Conservation (phyloP, 371 early-diverging fungal genomes). For the Saksenaea vasiformis region DNA sequence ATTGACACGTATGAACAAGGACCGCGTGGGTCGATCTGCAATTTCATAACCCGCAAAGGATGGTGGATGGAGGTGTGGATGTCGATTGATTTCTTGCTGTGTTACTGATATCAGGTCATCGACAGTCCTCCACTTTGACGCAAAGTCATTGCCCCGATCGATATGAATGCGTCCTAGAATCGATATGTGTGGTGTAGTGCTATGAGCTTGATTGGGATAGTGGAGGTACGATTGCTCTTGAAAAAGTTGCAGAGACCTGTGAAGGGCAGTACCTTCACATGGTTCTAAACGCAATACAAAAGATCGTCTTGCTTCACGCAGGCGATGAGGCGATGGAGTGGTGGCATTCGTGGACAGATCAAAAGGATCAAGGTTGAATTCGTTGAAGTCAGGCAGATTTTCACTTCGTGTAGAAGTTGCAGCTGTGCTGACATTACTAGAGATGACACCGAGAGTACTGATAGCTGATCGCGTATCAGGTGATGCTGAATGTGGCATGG, state of each 20-base stretch:
- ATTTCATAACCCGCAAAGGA: constrained; percentile 20
- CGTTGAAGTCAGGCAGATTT: constrained; percentile 22
- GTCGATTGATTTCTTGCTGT: constrained; percentile 4
- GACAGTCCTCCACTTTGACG: constrained; percentile 5
- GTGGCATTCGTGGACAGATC: constrained; percentile 13
- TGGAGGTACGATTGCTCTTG: constrained; percentile 20
- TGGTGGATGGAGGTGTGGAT: constrained; percentile 13
- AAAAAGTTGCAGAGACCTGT: constrained; percentile 14
- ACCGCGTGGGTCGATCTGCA: constrained; percentile 11
- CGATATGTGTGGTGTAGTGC: constrained; percentile 17
- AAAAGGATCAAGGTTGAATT: constrained; percentile 26
- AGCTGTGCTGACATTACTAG: constrained; percentile 14
- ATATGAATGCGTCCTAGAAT: constrained; percentile 21
- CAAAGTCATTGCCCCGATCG: constrained; percentile 10
- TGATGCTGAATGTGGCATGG: neutral
- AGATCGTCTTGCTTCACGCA: constrained; percentile 20
- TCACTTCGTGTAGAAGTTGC: constrained; percentile 10
- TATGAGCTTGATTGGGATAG: constrained; percentile 28
- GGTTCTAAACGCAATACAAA: constrained; percentile 21
- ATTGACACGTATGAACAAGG: constrained; percentile 13
- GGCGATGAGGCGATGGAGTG: constrained; percentile 20
- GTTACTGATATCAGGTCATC: constrained; percentile 7
- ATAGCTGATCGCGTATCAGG: constrained; percentile 13
- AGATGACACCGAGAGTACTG: constrained; percentile 9
- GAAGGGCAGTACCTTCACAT: constrained; percentile 3